A percentile compares a stretch with the other conserved stretches of the same genome.
phyloP scores from a whole-genome alignment of 306 rosid genomes.

The Sesbania bispinosa region DNA sequence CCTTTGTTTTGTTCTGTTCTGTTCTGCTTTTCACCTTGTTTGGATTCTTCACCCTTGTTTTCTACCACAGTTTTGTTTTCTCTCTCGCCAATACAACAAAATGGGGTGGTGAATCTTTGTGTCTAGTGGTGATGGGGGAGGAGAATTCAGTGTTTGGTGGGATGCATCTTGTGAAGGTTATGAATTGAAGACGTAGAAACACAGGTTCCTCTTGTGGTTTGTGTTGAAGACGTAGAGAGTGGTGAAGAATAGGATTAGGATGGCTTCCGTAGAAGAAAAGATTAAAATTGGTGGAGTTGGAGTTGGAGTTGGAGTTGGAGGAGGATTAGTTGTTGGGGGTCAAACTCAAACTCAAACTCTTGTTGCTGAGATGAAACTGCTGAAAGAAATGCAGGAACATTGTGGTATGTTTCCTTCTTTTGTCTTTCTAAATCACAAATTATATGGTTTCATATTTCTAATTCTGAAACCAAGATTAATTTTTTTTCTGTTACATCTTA shows the following conservation, averaged over 20 bases:
- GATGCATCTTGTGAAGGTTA: constrained; percentile 4
- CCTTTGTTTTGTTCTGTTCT: constrained; percentile 40
- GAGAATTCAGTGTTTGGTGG: constrained; percentile 20
- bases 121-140: too few species aligned
- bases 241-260: constrained; percentile 20
- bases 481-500: too few species aligned
- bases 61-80: background rate
- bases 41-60: constrained; percentile 32
- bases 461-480: background rate
- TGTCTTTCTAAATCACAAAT: background rate
- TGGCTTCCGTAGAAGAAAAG: constrained; percentile 76
- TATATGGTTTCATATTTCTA: background rate
- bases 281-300: constrained; percentile 40
- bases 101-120: constrained; percentile 10
- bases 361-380: constrained; percentile 75
- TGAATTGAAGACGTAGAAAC: constrained; percentile 38
- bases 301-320: too few species aligned
- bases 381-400: constrained; percentile 91
- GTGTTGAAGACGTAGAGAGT: too few species aligned
- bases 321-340: constrained; percentile 40
- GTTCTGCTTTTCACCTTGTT: constrained; percentile 31
- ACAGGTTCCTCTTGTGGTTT: constrained; percentile 30
- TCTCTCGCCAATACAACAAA: background rate
- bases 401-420: constrained; percentile 47
- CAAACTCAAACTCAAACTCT: constrained; percentile 35